Conservation (phyloP, 1,139 yeast species). For the Lodderomyces orthopsilosis region DNA sequence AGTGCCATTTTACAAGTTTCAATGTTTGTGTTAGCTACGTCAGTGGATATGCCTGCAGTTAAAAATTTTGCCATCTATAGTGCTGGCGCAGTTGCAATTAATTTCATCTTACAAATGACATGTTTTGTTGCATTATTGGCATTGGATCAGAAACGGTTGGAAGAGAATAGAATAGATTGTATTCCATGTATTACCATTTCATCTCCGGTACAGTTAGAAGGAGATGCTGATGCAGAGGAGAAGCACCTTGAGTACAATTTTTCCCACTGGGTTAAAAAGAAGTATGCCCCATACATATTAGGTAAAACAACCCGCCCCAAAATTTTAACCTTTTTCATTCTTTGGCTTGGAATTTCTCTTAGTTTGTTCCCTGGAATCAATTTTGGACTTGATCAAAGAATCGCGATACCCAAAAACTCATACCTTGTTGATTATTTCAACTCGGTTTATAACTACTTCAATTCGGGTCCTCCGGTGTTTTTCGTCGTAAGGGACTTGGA, state of each 20-base stretch:
- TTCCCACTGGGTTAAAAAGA: constrained; percentile 21
- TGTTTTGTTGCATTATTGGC: constrained; percentile 72
- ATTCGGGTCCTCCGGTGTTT: constrained; percentile 90
- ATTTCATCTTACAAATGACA: constrained; percentile 77
- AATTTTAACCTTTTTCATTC: constrained; percentile 52
- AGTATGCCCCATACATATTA: constrained; percentile 55
- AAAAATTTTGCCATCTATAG: constrained; percentile 88
- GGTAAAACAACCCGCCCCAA: constrained; percentile 44
- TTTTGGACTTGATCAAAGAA: constrained; percentile 84
- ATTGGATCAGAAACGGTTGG: constrained; percentile 63
- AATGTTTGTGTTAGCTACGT: constrained; percentile 75
- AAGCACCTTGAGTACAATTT: constrained; percentile 26
- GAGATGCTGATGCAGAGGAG: constrained; percentile 10
- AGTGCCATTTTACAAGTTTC: constrained; percentile 74
- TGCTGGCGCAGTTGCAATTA: constrained; percentile 79
- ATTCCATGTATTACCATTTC: constrained; percentile 46
- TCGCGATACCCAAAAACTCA: constrained; percentile 82
- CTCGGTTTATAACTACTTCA: constrained; percentile 68
- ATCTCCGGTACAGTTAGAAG: constrained; percentile 12
- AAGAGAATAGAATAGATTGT: constrained; percentile 57
- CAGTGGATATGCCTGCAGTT: constrained; percentile 94
- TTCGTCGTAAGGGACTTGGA: constrained; percentile 70
- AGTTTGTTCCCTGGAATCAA: constrained; percentile 65
- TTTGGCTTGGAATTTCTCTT: constrained; percentile 67
- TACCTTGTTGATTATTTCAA: constrained; percentile 77